Evolutionary conservation across 495 filamentous ascomycete species (phyloP).

Genomic region (Pyrenula aspistea): DNA sequence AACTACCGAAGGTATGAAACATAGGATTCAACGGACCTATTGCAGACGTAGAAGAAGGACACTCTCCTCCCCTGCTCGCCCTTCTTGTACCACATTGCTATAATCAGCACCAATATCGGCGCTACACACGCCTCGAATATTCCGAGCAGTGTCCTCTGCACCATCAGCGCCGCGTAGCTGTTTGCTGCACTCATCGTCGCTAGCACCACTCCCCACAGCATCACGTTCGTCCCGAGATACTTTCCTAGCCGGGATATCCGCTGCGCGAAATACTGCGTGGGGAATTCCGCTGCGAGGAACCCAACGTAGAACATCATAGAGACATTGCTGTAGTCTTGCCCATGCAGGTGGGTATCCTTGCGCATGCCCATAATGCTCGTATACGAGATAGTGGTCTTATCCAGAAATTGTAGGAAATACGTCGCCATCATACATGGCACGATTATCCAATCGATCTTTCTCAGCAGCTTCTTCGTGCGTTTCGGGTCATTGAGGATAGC

Average conservation of each 20-base stretch:
- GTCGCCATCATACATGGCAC: conserved; percentile 46
- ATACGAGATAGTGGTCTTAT: conserved; percentile 38
- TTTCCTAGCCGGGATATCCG: background rate
- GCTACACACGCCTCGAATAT: conserved; percentile 54
- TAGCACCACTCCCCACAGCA: background rate
- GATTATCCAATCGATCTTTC: conserved; percentile 41
- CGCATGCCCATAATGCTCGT: conserved; percentile 46
- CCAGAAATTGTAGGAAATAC: conserved; percentile 55
- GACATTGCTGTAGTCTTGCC: conserved; percentile 42
- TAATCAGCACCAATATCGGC: conserved; percentile 40
- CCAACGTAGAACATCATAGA: conserved; percentile 32
- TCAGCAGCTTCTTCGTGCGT: conserved; percentile 18
- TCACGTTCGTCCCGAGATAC: background rate
- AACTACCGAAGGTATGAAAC: no score
- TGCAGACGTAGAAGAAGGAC: conserved; percentile 18
- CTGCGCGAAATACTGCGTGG: background rate
- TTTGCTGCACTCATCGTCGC: background rate
- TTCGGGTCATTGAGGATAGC: background rate
- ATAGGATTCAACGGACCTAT: conserved; percentile 19
- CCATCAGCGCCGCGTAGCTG: conserved; percentile 5
- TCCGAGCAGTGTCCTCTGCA: conserved; percentile 47
- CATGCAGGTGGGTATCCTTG: conserved; percentile 32
- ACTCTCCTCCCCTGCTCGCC: conserved; percentile 34
- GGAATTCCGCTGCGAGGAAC: conserved; percentile 5
- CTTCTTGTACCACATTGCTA: conserved; percentile 46